Evolutionary conservation across 2,329 filamentous ascomycete species (phyloP).

Genomic region (Clonostachys rosea): DNA sequence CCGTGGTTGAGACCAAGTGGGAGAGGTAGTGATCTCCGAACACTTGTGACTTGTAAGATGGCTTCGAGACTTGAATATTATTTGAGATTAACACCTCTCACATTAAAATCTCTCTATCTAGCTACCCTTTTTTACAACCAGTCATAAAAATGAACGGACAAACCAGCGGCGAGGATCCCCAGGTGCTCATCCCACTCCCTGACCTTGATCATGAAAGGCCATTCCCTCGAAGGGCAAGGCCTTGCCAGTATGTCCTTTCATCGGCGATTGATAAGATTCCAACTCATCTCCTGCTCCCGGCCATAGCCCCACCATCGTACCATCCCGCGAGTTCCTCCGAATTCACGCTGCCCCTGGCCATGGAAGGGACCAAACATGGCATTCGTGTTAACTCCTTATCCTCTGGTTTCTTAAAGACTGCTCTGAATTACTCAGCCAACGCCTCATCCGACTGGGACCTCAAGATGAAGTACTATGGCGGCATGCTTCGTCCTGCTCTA

Average conservation of each 20-base stretch:
- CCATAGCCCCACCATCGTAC: too few species aligned
- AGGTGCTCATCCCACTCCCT: slow-evolving; percentile 20
- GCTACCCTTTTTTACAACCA: too few species aligned
- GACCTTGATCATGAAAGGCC: slow-evolving; percentile 21
- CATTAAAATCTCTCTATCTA: too few species aligned
- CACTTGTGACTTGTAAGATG: too few species aligned
- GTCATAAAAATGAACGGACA: too few species aligned
- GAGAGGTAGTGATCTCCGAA: too few species aligned
- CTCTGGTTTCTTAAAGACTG: slow-evolving; percentile 35
- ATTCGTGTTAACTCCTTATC: slow-evolving; percentile 41
- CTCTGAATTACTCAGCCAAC: slow-evolving; percentile 44
- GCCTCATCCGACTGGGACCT: slow-evolving; percentile 48
- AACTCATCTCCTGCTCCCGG: background rate
- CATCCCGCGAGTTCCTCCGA: too few species aligned
- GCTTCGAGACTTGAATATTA: too few species aligned
- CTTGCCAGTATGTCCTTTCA: slow-evolving; percentile 22
- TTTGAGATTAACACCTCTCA: too few species aligned
- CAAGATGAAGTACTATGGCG: slow-evolving; percentile 54
- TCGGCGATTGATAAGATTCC: background rate
- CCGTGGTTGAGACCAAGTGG: too few species aligned
- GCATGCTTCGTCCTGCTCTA: slow-evolving; percentile 48
- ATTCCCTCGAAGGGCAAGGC: slow-evolving; percentile 27
- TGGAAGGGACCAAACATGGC: slow-evolving; percentile 42
- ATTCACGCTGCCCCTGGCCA: slow-evolving; percentile 22
- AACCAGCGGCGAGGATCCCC: background rate